Evolutionary conservation across 306 rosid genomes (phyloP).

Genomic region (Fragaria vesca): DNA sequence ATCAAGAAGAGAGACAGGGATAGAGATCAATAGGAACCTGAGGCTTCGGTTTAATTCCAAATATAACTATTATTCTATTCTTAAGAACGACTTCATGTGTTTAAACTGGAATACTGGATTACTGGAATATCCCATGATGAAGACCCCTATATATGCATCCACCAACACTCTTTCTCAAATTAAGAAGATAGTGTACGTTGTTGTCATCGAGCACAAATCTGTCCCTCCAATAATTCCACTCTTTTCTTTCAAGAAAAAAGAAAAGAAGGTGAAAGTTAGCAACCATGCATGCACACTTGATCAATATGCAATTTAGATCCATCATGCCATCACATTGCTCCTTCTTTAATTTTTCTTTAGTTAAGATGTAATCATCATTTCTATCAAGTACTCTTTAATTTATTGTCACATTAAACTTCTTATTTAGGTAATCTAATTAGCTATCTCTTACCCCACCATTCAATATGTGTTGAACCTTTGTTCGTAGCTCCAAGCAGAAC

Average conservation of each 20-base stretch:
- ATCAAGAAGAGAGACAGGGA: neutral
- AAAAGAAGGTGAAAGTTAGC: neutral
- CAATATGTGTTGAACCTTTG: slow-evolving; percentile 5
- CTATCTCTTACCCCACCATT: neutral
- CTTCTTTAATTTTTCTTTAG: slow-evolving; percentile 11
- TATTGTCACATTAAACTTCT: neutral
- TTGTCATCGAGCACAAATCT: slow-evolving; percentile 5
- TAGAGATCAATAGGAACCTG: neutral
- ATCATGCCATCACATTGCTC: neutral
- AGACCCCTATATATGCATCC: neutral
- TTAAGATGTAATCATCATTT: slow-evolving; percentile 9
- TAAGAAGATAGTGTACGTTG: neutral
- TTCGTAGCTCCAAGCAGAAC: neutral
- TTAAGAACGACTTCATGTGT: neutral
- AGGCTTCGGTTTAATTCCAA: neutral
- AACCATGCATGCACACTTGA: neutral
- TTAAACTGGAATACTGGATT: too few relatives aligned
- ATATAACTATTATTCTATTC: too few relatives aligned
- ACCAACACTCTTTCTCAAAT: neutral
- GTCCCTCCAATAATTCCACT: neutral
- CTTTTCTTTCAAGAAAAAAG: neutral
- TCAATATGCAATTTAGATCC: neutral
- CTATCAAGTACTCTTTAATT: neutral
- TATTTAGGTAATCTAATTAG: neutral
- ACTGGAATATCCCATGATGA: slow-evolving; percentile 6